These are phyloP conservation scores for Schrenkiella parvula DNA, from an alignment of 345 rosid genomes.

Conservation along the genomic window DNA sequence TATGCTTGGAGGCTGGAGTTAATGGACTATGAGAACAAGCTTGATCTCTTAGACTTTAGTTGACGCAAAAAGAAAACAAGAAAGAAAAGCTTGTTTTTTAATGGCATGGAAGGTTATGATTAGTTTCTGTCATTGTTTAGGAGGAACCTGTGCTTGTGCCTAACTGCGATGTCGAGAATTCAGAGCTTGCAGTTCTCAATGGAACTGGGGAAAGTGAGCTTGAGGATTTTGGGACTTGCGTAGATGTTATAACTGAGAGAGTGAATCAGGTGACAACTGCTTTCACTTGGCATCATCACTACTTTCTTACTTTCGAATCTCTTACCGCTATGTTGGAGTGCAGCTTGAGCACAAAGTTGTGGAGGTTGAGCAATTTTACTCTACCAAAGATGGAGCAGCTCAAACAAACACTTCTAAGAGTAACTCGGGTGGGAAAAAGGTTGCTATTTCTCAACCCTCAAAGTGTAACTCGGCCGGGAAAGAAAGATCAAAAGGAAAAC, in stretches of 20 bases:
- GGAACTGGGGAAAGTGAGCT: slow-evolving; percentile 29
- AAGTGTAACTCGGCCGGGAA: slow-evolving; percentile 41
- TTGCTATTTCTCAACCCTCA: slow-evolving; percentile 37
- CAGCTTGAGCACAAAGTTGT: slow-evolving; percentile 62
- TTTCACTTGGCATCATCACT: neutral
- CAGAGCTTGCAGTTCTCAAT: slow-evolving; percentile 7
- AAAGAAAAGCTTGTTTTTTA: neutral
- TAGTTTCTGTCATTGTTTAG: slow-evolving; percentile 8
- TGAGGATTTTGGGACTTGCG: slow-evolving; percentile 32
- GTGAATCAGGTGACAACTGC: slow-evolving; percentile 40
- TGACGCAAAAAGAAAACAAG: neutral
- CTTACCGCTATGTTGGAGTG: slow-evolving; percentile 20
- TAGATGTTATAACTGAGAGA: slow-evolving; percentile 44
- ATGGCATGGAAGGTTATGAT: neutral
- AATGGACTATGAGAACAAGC: neutral
- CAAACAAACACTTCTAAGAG: slow-evolving; percentile 41
- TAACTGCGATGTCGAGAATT: slow-evolving; percentile 17
- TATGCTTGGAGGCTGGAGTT: neutral
- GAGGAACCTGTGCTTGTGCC: slow-evolving; percentile 27
- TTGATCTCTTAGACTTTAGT: neutral
- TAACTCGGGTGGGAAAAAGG: slow-evolving; percentile 45
- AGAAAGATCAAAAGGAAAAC: slow-evolving; percentile 56
- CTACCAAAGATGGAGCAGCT: slow-evolving; percentile 33
- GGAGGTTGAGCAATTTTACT: slow-evolving; percentile 56
- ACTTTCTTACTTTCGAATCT: neutral